Conservation (phyloP, 805 yeast species). For the Torulaspora franciscae region DNA sequence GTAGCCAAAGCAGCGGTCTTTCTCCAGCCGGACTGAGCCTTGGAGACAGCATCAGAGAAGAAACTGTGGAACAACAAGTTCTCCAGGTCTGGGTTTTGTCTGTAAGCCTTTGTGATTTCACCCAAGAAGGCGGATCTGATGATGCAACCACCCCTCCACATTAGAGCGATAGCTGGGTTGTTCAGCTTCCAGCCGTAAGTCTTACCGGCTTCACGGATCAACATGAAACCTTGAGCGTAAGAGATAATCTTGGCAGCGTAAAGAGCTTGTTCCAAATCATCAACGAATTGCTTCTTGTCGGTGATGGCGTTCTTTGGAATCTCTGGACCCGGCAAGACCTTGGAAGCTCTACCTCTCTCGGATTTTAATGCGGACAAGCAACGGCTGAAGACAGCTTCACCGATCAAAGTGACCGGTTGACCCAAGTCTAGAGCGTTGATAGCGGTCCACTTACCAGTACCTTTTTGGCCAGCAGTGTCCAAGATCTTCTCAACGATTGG, state of each 20-base stretch:
- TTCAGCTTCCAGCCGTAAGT: constrained; percentile 96
- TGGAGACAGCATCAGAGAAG: constrained; percentile 84
- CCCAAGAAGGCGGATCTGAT: constrained; percentile 97
- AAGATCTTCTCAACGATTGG: constrained; percentile 95
- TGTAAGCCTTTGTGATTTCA: constrained; percentile 95
- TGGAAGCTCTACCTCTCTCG: constrained; percentile 86
- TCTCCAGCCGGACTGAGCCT: constrained; percentile 98
- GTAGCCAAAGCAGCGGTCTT: constrained; percentile 72
- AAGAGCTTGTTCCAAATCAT: constrained; percentile 94
- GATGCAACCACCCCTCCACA: constrained; percentile 99
- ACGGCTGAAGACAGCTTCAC: constrained; percentile 98
- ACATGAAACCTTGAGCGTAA: constrained; percentile 99
- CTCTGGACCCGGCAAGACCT: constrained; percentile 72
- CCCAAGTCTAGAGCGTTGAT: constrained; percentile 96
- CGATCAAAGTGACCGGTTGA: constrained; percentile 96
- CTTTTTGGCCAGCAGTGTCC: constrained; percentile 98
- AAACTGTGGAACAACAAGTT: constrained; percentile 93
- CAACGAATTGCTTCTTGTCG: constrained; percentile 80
- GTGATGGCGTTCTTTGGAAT: constrained; percentile 57
- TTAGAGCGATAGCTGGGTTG: constrained; percentile 96
- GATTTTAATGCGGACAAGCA: constrained; percentile 87
- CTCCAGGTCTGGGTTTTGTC: constrained; percentile 87
- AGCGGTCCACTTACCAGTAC: constrained; percentile 99
- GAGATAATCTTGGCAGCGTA: constrained; percentile 98
- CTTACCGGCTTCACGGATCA: constrained; percentile 95